Evolutionary conservation across 805 yeast genomes (phyloP), one percentile per base, ranked within the genome.

Genomic region (Saccharomycopsis javanensis): DNA sequence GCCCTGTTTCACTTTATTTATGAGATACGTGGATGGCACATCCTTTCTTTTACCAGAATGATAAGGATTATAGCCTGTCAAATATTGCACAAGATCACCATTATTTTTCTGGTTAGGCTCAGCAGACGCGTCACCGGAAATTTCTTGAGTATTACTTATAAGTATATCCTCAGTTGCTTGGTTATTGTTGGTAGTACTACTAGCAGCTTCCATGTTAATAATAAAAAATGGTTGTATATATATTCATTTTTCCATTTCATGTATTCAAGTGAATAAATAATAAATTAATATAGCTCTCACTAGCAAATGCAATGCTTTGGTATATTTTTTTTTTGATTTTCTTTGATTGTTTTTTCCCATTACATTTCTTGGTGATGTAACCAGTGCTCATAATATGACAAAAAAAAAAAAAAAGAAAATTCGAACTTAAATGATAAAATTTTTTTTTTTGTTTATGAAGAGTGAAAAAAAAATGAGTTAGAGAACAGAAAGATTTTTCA

Each of bases 41-140:
- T 87, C 94, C 55, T 86, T 72, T 61, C 92, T 74, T 33, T 76
- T 79, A 0, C 86, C 80, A 0, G 92, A 82, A 63, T 83, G 82
- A 52, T 73, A 42, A 20, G 48, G 48, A 42, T 42, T 42, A 20
- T 42, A 42, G 23, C 48, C 25, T 20, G 48, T 42, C 28, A 42
- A 42, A 42, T 42, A 42, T 25, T 20, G 48, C 13, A 42, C 48
- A 42, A 42, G 48, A 16, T 42, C 48, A 23, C 48, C 25, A 20
- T n/a, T 28, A 2, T 42, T 42, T 20, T 42, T 20, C 23, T 42
- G n/a, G n/a, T n/a, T n/a, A n/a, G n/a, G n/a, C n/a, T n/a, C n/a
- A n/a, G n/a, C 48, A 20, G 23, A 2, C 13, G 48, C 25, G 25
- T 13, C 48, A 42, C 6, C 48, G 11, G 35, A n/a, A n/a, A n/a